Evolutionary conservation across 257 asterid species (phyloP), one percentile per base, ranked within the genome.

Genomic region (Petunia secreta): DNA sequence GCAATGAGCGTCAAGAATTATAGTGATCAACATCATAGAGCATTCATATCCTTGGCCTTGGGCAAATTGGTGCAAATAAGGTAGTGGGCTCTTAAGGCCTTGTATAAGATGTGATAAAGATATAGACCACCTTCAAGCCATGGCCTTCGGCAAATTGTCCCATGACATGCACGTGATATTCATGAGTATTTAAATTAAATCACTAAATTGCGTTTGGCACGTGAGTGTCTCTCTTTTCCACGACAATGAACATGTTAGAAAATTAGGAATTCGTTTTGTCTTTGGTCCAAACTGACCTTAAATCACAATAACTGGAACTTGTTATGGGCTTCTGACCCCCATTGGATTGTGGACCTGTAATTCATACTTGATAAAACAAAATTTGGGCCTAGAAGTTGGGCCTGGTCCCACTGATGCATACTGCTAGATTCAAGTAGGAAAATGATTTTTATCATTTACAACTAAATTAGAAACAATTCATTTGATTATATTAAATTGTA

Each of bases 301-400:
- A 69, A 16, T 69, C 77, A 46, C 41, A 7, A 69, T 69, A 69
- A 46, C 25, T 9, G 62, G 58, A 7, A 48, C 10, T 8, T 8
- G 41, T 46, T 69, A 46, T 69, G 77, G 77, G 77, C 77, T 69
- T 69, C 43, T 15, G 8, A 2, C 66, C 66, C 1, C 77, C 77
- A 16, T 69, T 69, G 59, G 58, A 0, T 9, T 69, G 77, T 16
- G 76, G 77, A 25, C 77, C 59, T 46, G 64, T 16, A 57, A 57
- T n/a, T 57, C 63, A 57, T 53, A 60, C n/a, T 63, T 4, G 67
- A 63, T 36, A 9, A 63, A 63, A 63, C 8, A 63, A 60, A 60
- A 4, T 10, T 63, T 69, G 77, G 77, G 77, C 77, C 43, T 48
- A 34, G 9, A 71, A 71, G 6, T 5, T 71, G 60, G 77, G 60